Conservation (phyloP, 2,329 filamentous ascomycete genomes). For the Graphilbum sp. region DNA sequence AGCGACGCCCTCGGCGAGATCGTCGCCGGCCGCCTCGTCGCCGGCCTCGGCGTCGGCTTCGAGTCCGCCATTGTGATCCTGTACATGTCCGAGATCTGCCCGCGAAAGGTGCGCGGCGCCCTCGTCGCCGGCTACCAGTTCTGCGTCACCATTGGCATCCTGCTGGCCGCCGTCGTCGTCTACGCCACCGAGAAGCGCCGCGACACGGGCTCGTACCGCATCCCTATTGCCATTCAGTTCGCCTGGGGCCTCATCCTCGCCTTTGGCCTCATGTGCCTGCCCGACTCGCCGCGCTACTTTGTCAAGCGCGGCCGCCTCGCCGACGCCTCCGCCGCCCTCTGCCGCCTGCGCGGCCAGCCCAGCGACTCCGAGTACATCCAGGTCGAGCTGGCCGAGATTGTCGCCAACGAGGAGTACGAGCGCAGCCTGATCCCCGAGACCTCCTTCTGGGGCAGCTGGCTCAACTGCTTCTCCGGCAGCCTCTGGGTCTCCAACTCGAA, state of each 20-base stretch:
- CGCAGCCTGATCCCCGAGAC: slow-evolving; percentile 46
- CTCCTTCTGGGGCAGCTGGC: slow-evolving; percentile 54
- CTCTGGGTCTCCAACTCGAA: slow-evolving; percentile 47
- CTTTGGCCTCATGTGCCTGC: slow-evolving; percentile 55
- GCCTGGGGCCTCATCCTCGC: slow-evolving; percentile 64
- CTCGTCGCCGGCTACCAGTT: slow-evolving; percentile 51
- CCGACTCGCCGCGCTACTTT: slow-evolving; percentile 74
- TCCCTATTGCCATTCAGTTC: slow-evolving; percentile 68
- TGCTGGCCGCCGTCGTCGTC: slow-evolving; percentile 39
- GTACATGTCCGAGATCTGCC: slow-evolving; percentile 73
- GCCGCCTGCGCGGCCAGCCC: slow-evolving; percentile 58
- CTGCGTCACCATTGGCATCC: slow-evolving; percentile 57
- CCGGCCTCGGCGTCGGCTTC: slow-evolving; percentile 66
- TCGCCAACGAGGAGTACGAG: slow-evolving; percentile 83
- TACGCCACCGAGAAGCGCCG: slow-evolving; percentile 49
- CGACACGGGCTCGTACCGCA: slow-evolving; percentile 57
- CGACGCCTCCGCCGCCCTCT: slow-evolving; percentile 43
- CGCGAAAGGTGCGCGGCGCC: slow-evolving; percentile 44
- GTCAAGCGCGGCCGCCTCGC: slow-evolving; percentile 62
- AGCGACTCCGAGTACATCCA: slow-evolving; percentile 58
- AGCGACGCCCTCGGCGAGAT: slow-evolving; percentile 42
- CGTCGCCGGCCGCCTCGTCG: slow-evolving; percentile 57
- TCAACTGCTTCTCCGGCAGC: slow-evolving; percentile 48
- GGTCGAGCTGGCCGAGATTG: slow-evolving; percentile 66
- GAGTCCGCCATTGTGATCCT: slow-evolving; percentile 67